Percentiles rank a stretch among this genome's conserved stretches.
Evolutionary conservation across 225 moss, liverwort and hornwort species (phyloP).

Genomic region (Takakia lepidozioides): DNA sequence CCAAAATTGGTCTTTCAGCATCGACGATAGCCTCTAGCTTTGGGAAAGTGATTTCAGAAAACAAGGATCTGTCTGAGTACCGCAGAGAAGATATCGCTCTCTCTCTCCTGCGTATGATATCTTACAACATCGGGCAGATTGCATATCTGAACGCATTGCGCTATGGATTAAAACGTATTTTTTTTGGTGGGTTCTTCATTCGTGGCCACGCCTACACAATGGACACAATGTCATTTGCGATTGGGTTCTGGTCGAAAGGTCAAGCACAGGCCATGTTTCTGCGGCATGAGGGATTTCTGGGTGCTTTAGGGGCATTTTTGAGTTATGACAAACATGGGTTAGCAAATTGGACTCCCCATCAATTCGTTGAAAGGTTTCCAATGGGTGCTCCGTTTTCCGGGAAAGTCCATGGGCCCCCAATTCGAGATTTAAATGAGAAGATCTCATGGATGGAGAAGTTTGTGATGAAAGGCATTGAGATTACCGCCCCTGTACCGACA

Average conservation of each 20-base stretch:
- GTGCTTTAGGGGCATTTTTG: slow-evolving; percentile 86
- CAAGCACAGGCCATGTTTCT: slow-evolving; percentile 95
- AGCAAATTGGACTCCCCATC: slow-evolving; percentile 66
- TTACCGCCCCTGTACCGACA: slow-evolving; percentile 84
- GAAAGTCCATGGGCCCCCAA: slow-evolving; percentile 80
- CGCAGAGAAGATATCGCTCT: slow-evolving; percentile 85
- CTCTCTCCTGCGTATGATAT: slow-evolving; percentile 92
- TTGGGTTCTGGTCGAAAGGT: slow-evolving; percentile 95
- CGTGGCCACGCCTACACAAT: slow-evolving; percentile 96
- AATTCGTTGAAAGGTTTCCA: slow-evolving; percentile 92
- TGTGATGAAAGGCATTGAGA: slow-evolving; percentile 64
- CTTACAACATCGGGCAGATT: slow-evolving; percentile 97
- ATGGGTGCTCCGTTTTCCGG: slow-evolving; percentile 97
- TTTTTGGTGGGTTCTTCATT: slow-evolving; percentile 97
- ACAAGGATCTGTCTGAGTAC: slow-evolving; percentile 81
- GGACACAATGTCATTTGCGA: slow-evolving; percentile 99
- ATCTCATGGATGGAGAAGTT: slow-evolving; percentile 99
- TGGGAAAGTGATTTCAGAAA: slow-evolving; percentile 82
- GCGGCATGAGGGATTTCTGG: slow-evolving; percentile 89
- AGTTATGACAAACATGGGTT: slow-evolving; percentile 97
- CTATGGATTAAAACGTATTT: slow-evolving; percentile 92
- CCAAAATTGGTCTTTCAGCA: slow-evolving; percentile 91
- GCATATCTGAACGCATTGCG: slow-evolving; percentile 88
- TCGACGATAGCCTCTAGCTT: slow-evolving; percentile 97
- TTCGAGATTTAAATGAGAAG: slow-evolving; percentile 88